Conservation (phyloP, 2,329 filamentous ascomycete species). For the Fonsecaea pedrosoi region DNA sequence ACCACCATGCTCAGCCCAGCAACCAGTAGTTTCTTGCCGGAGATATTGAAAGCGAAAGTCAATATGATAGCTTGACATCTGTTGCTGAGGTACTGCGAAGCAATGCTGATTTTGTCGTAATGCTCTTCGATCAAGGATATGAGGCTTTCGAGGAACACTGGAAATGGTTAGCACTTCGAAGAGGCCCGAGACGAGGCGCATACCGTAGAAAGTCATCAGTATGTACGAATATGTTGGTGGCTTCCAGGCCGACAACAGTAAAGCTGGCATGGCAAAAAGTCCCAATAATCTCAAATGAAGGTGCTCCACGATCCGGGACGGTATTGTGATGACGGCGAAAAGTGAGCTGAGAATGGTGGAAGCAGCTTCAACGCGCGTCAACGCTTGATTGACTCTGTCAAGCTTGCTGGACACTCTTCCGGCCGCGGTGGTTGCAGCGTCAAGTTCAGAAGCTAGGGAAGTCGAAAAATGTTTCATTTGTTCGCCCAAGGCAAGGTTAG, state of each 20-base stretch:
- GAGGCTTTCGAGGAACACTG: slow-evolving; percentile 31
- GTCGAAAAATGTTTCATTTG: slow-evolving; percentile 22
- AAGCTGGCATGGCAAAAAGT: slow-evolving; percentile 22
- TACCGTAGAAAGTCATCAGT: slow-evolving; percentile 31
- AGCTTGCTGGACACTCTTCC: slow-evolving; percentile 26
- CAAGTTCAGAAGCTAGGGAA: slow-evolving; percentile 29
- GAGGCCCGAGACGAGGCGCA: background rate
- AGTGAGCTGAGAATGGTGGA: slow-evolving; percentile 27
- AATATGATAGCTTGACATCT: slow-evolving; percentile 13
- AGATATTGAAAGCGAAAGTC: background rate
- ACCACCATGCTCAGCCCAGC: background rate
- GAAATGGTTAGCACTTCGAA: slow-evolving; percentile 6
- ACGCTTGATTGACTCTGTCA: slow-evolving; percentile 32
- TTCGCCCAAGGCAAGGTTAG: slow-evolving; percentile 21
- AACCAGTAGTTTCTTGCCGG: background rate
- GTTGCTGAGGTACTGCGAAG: background rate
- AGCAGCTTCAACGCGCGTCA: slow-evolving; percentile 29
- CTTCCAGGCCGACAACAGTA: slow-evolving; percentile 28
- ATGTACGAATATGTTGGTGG: slow-evolving; percentile 28
- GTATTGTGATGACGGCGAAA: slow-evolving; percentile 30
- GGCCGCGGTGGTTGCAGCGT: slow-evolving; percentile 26
- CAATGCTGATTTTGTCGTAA: slow-evolving; percentile 6
- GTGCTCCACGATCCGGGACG: slow-evolving; percentile 19
- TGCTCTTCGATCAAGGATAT: slow-evolving; percentile 27
- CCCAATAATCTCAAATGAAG: slow-evolving; percentile 30